phyloP scores from a whole-genome alignment of 148 eudicot genomes.

The Silene latifolia region DNA sequence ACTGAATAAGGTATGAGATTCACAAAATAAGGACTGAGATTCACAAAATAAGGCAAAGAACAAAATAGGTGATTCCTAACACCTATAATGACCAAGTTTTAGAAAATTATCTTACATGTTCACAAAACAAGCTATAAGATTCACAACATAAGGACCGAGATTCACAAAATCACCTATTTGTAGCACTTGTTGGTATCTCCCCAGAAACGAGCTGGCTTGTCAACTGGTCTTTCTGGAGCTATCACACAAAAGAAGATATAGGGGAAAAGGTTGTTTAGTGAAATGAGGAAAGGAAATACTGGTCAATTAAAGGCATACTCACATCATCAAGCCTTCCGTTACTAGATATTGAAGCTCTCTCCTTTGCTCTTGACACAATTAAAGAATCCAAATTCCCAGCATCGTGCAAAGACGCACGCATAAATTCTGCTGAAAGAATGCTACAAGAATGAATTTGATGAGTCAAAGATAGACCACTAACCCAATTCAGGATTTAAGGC shows the following conservation, averaged over 20 bases:
- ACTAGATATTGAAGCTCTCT: conserved; percentile 37
- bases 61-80: too few species aligned
- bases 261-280: conserved; percentile 4
- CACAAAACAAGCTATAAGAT: too few species aligned
- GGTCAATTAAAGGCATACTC: conserved; percentile 28
- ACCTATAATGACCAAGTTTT: too few species aligned
- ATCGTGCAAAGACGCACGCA: conserved; percentile 74
- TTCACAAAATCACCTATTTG: too few species aligned
- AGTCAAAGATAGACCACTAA: conserved; percentile 38
- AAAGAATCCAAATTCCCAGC: conserved; percentile 57
- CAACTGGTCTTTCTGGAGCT: conserved; percentile 34
- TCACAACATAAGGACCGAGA: too few species aligned
- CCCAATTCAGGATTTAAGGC: not conserved
- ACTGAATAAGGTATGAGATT: too few species aligned
- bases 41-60: too few species aligned
- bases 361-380: conserved; percentile 51
- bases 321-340: conserved; percentile 70
- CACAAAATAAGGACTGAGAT: too few species aligned
- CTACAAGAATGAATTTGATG: conserved; percentile 82
- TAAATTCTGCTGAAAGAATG: conserved; percentile 99
- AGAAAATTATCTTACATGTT: too few species aligned
- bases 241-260: conserved; percentile 4
- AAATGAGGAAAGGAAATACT: not conserved
- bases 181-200: conserved; percentile 49
- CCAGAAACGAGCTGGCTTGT: conserved; percentile 53